Percentiles rank a stretch among this genome's conserved stretches.
Evolutionary conservation across 495 filamentous ascomycete genomes (phyloP).

Genomic region (Evansstolkia leycettana): DNA sequence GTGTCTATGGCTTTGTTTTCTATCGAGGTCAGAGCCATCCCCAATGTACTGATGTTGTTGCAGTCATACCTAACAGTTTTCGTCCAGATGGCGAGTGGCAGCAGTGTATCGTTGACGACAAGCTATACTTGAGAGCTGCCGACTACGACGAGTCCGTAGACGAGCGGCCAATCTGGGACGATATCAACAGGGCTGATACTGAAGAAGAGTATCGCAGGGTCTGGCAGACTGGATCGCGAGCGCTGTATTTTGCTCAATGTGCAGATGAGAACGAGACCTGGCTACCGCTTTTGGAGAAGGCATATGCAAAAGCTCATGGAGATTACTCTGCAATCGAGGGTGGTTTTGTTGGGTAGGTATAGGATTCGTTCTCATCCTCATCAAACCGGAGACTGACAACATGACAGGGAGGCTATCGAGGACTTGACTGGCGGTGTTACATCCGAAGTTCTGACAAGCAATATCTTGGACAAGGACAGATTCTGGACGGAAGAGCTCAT

Average conservation of each 20-base stretch:
- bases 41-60: too few species aligned
- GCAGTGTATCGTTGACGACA: constrained; percentile 78
- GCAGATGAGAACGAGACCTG: constrained; percentile 82
- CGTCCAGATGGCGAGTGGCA: constrained; percentile 77
- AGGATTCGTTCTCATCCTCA: neutral
- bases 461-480: constrained; percentile 75
- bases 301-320: constrained; percentile 91
- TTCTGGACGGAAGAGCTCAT: constrained; percentile 84
- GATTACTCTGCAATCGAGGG: constrained; percentile 77
- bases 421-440: constrained; percentile 90
- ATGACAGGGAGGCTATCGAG: constrained; percentile 67
- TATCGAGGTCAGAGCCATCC: constrained; percentile 45
- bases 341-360: constrained; percentile 56
- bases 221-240: constrained; percentile 65
- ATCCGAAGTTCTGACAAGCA: constrained; percentile 62
- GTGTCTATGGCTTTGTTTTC: constrained; percentile 93
- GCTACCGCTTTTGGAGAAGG: constrained; percentile 89
- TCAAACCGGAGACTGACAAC: neutral
- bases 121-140: constrained; percentile 68
- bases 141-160: constrained; percentile 66
- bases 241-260: constrained; percentile 81
- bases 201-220: constrained; percentile 68
- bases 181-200: constrained; percentile 54
- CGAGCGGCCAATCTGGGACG: constrained; percentile 59
- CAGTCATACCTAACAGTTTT: constrained; percentile 1